These are phyloP conservation scores for Lactarius deliciosus DNA, from an alignment of 768 basidiomycete species.

Conservation along the genomic window DNA sequence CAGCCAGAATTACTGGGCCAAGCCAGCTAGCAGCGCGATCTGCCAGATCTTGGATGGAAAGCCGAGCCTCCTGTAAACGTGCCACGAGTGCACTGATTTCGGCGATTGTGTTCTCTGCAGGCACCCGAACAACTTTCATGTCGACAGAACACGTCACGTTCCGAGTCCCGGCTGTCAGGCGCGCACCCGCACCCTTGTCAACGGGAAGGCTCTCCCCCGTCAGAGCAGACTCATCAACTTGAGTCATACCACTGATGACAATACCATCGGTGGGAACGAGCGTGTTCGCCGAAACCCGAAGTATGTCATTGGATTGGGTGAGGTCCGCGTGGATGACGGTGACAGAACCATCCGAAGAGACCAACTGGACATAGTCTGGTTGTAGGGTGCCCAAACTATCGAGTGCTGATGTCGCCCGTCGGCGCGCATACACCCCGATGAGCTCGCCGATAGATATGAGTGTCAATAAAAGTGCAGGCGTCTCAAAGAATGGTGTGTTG, in stretches of 20 bases:
- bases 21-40: constrained; percentile 50
- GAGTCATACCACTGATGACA: constrained; percentile 38
- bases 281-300: constrained; percentile 39
- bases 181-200: constrained; percentile 37
- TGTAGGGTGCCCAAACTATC: constrained; percentile 40
- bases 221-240: constrained; percentile 45
- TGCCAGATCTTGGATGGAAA: constrained; percentile 45
- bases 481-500: constrained; percentile 44
- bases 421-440: constrained; percentile 40
- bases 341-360: constrained; percentile 32
- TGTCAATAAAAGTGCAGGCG: constrained; percentile 43
- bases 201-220: constrained; percentile 45
- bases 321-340: constrained; percentile 35
- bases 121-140: constrained; percentile 39
- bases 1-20: constrained; percentile 47
- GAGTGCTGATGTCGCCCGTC: constrained; percentile 37
- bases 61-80: constrained; percentile 40
- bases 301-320: constrained; percentile 39
- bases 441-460: constrained; percentile 44
- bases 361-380: constrained; percentile 35
- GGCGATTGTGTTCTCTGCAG: constrained; percentile 44
- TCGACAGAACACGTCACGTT: constrained; percentile 39
- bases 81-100: constrained; percentile 39
- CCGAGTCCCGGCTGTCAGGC: constrained; percentile 42
- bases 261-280: constrained; percentile 44